Evolutionary conservation across 441 rosid genomes (phyloP).

Genomic region (Erodium moschatum): DNA sequence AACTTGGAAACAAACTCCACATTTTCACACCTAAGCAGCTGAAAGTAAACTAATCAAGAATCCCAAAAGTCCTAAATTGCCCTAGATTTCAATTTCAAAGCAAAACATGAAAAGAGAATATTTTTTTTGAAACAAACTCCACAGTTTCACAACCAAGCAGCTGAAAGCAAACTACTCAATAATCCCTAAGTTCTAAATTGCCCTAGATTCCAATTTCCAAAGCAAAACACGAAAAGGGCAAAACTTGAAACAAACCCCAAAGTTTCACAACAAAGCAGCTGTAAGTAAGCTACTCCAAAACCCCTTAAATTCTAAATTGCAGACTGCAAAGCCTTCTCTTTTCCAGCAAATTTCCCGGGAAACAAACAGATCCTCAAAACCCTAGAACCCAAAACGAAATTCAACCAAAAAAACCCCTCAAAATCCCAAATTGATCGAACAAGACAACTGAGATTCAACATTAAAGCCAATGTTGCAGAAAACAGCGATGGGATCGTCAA

Average conservation of each 20-base stretch:
- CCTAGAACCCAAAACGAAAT: not conserved
- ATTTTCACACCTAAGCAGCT: too few species aligned
- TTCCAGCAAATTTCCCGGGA: not conserved
- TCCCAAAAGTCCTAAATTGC: too few species aligned
- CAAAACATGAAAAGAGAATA: not conserved
- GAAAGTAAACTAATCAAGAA: too few species aligned
- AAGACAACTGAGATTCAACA: not conserved
- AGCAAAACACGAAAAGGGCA: not conserved
- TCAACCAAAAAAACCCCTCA: not conserved
- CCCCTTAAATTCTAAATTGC: not conserved
- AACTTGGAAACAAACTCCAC: not conserved
- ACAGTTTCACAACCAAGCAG: not conserved
- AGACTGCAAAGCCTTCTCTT: not conserved
- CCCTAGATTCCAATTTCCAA: slow-evolving; percentile 10
- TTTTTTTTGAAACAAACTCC: slow-evolving; percentile 6
- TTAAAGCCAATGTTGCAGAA: not conserved
- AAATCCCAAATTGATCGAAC: not conserved
- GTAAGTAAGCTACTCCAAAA: not conserved
- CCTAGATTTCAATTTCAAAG: slow-evolving; percentile 7
- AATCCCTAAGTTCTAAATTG: not conserved
- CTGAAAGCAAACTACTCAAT: not conserved
- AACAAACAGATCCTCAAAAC: not conserved
- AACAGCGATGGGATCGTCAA: not conserved
- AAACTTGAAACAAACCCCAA: not conserved
- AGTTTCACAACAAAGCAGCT: not conserved